These are phyloP conservation scores for Aspergillus egyptiacus DNA, from an alignment of 495 filamentous ascomycete genomes.

Conservation along the genomic window DNA sequence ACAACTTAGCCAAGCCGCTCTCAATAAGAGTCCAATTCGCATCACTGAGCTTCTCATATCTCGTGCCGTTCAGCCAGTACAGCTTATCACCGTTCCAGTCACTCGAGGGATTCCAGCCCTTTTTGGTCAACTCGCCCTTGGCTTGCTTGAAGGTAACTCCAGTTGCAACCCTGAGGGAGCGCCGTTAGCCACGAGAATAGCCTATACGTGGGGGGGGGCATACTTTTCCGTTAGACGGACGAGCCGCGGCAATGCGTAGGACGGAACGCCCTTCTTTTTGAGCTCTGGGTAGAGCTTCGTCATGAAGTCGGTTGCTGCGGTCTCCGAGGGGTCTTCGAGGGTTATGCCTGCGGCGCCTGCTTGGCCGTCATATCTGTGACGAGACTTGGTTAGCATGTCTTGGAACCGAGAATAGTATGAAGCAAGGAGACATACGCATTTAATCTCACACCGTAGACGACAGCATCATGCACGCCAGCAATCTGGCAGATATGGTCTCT, in stretches of 20 bases:
- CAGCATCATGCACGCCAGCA: slow-evolving; percentile 41
- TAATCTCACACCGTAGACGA: slow-evolving; percentile 47
- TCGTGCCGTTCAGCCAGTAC: slow-evolving; percentile 43
- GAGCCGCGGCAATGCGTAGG: slow-evolving; percentile 45
- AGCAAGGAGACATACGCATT: slow-evolving; percentile 25
- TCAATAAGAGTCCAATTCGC: slow-evolving; percentile 42
- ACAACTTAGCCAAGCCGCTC: slow-evolving; percentile 42
- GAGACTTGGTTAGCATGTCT: neutral
- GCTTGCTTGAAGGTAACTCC: slow-evolving; percentile 50
- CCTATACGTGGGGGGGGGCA: slow-evolving; percentile 8
- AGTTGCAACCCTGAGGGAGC: slow-evolving; percentile 35
- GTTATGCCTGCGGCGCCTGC: slow-evolving; percentile 48
- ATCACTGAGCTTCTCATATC: slow-evolving; percentile 36
- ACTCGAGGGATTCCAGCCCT: slow-evolving; percentile 37
- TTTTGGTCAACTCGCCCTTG: slow-evolving; percentile 43
- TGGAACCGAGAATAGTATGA: neutral
- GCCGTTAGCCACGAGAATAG: neutral
- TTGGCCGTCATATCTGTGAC: slow-evolving; percentile 49
- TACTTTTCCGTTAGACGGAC: slow-evolving; percentile 47
- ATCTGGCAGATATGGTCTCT: slow-evolving; percentile 45
- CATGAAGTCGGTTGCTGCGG: slow-evolving; percentile 31
- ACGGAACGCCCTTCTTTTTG: slow-evolving; percentile 45
- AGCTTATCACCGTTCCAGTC: slow-evolving; percentile 37
- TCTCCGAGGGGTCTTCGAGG: slow-evolving; percentile 30
- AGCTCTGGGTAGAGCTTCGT: slow-evolving; percentile 31